Conservation (phyloP, 2,329 filamentous ascomycete genomes). For the Fonsecaea multimorphosa region DNA sequence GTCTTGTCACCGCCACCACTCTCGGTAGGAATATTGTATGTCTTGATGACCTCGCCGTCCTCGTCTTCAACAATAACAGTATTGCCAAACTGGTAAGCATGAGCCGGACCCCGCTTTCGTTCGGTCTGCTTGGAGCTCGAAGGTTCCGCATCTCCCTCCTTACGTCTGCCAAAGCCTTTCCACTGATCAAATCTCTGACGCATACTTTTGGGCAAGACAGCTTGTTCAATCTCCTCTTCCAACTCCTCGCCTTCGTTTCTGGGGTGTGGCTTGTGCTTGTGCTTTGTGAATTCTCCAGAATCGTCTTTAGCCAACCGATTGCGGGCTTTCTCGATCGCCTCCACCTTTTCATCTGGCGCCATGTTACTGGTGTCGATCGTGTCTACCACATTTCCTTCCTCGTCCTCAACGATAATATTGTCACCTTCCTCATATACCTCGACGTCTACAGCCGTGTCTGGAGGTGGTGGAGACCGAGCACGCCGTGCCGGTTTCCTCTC, state of each 20-base stretch:
- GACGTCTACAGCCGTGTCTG: constrained; percentile 46
- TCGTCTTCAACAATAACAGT: constrained; percentile 75
- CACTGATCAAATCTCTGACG: constrained; percentile 57
- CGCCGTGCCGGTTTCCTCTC: constrained; percentile 43
- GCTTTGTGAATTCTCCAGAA: constrained; percentile 53
- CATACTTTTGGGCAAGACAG: constrained; percentile 48
- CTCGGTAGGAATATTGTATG: constrained; percentile 64
- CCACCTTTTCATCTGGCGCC: constrained; percentile 64
- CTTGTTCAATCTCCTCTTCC: constrained; percentile 47
- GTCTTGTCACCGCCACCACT: constrained; percentile 39
- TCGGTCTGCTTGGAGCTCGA: constrained; percentile 41
- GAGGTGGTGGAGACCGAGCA: constrained; percentile 6
- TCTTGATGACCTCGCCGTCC: constrained; percentile 72
- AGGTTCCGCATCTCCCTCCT: constrained; percentile 41
- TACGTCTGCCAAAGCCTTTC: constrained; percentile 52
- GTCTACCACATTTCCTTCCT: constrained; percentile 82
- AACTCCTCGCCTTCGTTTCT: constrained; percentile 54
- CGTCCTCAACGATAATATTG: constrained; percentile 80
- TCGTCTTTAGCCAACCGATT: constrained; percentile 60
- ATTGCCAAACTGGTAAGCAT: constrained; percentile 71
- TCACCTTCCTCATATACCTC: constrained; percentile 83
- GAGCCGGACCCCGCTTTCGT: constrained; percentile 60
- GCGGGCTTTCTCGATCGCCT: constrained; percentile 61
- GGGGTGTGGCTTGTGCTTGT: constrained; percentile 51
- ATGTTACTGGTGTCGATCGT: constrained; percentile 60